Evolutionary conservation across 345 rosid species (phyloP).

Genomic region (Mercurialis annua): DNA sequence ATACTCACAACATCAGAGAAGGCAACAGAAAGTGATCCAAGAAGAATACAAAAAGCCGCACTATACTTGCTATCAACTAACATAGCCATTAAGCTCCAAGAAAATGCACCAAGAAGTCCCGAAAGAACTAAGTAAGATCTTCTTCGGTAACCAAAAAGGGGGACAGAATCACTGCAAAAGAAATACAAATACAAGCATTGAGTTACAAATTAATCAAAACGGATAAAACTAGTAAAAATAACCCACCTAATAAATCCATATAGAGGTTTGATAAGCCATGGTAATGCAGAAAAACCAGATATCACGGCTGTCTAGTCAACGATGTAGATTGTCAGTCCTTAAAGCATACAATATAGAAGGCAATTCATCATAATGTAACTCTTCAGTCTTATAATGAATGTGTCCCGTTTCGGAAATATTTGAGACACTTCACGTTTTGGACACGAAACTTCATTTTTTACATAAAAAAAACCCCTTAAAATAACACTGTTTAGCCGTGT

Average conservation of each 20-base stretch:
- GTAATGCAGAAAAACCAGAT: constrained; percentile 85
- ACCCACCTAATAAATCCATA: constrained; percentile 89
- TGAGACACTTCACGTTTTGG: no score
- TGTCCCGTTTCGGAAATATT: no score
- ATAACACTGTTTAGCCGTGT: no score
- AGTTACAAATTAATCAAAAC: background rate
- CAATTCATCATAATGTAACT: background rate
- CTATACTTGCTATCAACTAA: constrained; percentile 81
- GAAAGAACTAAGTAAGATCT: constrained; percentile 94
- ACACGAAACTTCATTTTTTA: no score
- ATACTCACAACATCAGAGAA: constrained; percentile 89
- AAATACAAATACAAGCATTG: constrained; percentile 10
- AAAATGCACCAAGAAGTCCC: constrained; percentile 91
- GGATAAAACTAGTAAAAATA: background rate
- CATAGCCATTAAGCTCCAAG: constrained; percentile 95
- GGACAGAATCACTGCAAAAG: constrained; percentile 75
- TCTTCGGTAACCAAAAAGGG: constrained; percentile 91
- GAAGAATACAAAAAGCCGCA: constrained; percentile 82
- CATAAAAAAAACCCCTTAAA: no score
- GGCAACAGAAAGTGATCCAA: constrained; percentile 93
- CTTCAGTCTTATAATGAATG: background rate
- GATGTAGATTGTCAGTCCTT: constrained; percentile 47
- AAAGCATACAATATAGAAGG: background rate
- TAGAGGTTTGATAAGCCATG: constrained; percentile 95
- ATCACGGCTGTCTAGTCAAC: constrained; percentile 95